phyloP scores from a whole-genome alignment of 1,284 basidiomycete genomes.

The Rhodotorula glutinis region DNA sequence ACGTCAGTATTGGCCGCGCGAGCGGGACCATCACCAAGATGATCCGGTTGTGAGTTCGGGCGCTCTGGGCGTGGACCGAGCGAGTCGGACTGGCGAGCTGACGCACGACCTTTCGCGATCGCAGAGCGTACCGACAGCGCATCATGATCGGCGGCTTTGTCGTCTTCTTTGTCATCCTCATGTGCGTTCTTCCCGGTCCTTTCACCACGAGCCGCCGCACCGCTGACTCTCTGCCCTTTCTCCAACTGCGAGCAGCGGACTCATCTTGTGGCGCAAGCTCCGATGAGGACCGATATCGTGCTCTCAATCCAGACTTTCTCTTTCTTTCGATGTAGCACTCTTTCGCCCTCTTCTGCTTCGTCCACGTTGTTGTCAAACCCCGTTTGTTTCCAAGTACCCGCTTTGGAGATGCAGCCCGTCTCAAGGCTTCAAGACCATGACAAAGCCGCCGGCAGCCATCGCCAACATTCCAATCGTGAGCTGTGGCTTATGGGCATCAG shows the following conservation, averaged over 20 bases:
- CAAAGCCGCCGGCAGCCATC: no score
- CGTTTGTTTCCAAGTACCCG: no score
- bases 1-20: slow-evolving; percentile 31
- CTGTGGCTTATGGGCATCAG: no score
- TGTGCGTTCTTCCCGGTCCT: neutral
- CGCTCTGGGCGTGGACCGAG: no score
- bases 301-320: neutral
- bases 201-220: neutral
- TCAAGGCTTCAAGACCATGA: no score
- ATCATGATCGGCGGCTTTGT: slow-evolving; percentile 26
- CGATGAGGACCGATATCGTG: neutral
- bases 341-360: no score
- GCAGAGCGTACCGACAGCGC: slow-evolving; percentile 26
- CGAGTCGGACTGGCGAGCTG: no score
- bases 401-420: no score
- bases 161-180: slow-evolving; percentile 18
- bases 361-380: no score
- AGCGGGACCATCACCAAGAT: slow-evolving; percentile 28
- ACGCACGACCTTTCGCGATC: no score
- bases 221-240: neutral
- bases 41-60: slow-evolving; percentile 25
- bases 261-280: slow-evolving; percentile 32
- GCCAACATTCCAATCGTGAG: no score
- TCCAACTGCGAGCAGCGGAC: neutral
- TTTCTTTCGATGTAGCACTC: neutral